A percentile compares a stretch with the other conserved stretches of the same genome.
Conservation (phyloP, 768 basidiomycete genomes). For the Xerocomellus amylosporus region DNA sequence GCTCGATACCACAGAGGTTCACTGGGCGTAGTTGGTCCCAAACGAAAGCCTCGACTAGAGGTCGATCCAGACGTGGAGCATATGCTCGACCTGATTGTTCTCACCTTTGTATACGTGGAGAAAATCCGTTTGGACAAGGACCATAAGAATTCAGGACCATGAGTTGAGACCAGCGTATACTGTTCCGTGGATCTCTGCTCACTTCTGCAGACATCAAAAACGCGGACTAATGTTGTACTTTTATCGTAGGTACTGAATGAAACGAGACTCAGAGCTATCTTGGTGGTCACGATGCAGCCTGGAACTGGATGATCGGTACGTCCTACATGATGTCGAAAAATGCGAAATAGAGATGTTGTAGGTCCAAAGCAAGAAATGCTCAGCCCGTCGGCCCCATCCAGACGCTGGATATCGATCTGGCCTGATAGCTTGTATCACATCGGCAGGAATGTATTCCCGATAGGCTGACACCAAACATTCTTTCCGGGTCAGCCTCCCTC, state of each 20-base stretch:
- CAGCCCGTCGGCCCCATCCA: neutral
- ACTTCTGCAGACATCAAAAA: neutral
- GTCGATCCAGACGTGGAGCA: slow-evolving; percentile 18
- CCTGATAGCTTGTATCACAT: slow-evolving; percentile 6
- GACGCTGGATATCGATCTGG: slow-evolving; percentile 13
- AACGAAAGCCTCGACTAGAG: slow-evolving; percentile 18
- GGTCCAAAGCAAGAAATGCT: neutral
- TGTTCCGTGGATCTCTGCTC: neutral
- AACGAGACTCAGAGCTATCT: neutral
- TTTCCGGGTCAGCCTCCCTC: slow-evolving; percentile 24
- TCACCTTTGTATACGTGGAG: slow-evolving; percentile 34
- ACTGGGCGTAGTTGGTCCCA: slow-evolving; percentile 20
- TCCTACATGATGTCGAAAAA: neutral
- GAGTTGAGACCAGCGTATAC: neutral
- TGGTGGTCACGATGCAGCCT: neutral
- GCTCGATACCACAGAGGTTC: slow-evolving; percentile 21
- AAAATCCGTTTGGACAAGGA: slow-evolving; percentile 30
- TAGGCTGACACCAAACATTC: slow-evolving; percentile 14
- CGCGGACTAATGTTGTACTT: slow-evolving; percentile 4
- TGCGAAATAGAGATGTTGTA: neutral
- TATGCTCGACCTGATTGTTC: slow-evolving; percentile 28
- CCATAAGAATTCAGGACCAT: neutral
- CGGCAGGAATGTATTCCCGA: neutral
- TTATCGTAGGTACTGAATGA: slow-evolving; percentile 11
- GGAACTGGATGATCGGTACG: neutral